Evolutionary conservation across 139 green algal genomes (phyloP).

Genomic region (Ettlia oleoabundans): DNA sequence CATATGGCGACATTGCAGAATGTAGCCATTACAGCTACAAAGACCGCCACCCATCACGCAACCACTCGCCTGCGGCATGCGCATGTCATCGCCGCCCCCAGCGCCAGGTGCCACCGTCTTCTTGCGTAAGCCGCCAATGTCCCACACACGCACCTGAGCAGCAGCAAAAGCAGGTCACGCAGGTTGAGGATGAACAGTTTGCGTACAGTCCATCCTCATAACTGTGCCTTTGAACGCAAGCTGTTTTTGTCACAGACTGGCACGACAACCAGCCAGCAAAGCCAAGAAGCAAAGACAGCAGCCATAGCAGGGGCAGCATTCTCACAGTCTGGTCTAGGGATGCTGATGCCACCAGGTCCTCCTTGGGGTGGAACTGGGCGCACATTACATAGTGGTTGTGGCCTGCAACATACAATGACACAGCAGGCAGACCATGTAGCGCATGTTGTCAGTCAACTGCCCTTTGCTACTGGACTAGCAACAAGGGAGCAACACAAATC

Average conservation of each 20-base stretch:
- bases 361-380: conserved; percentile 97
- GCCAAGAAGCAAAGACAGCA: neutral
- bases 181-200: too few relatives aligned
- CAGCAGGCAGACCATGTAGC: neutral
- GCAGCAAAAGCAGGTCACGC: conserved; percentile 79
- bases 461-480: too few relatives aligned
- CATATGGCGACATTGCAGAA: too few relatives aligned
- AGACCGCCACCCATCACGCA: neutral
- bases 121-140: conserved; percentile 96
- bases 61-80: conserved; percentile 65
- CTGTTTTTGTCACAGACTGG: too few relatives aligned
- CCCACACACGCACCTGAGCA: conserved; percentile 98
- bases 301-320: too few relatives aligned
- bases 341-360: conserved; percentile 76
- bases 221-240: too few relatives aligned
- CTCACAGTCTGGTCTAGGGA: conserved; percentile 70
- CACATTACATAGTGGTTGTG: conserved; percentile 99
- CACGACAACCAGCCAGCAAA: too few relatives aligned
- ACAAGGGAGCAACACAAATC: too few relatives aligned
- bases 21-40: neutral
- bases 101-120: conserved; percentile 87
- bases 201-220: neutral
- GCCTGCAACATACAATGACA: conserved; percentile 43
- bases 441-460: too few relatives aligned
- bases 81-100: conserved; percentile 75